phyloP scores from a whole-genome alignment of 2,329 filamentous ascomycete species.

The Xylariales sp. region DNA sequence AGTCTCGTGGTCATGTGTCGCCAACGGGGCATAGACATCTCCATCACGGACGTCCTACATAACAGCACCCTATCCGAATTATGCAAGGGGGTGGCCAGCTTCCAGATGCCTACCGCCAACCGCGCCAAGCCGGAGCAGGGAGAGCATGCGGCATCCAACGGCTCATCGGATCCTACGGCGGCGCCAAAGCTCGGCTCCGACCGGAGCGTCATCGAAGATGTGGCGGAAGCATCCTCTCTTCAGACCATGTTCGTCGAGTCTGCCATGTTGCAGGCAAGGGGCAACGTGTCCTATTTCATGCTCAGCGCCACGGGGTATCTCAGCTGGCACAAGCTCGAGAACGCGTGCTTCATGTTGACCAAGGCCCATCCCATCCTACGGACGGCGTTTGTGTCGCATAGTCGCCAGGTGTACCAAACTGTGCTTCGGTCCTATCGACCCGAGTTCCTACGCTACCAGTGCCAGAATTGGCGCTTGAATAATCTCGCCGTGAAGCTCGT shows the following conservation, averaged over 20 bases:
- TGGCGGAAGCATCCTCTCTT: constrained; percentile 60
- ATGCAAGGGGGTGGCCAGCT: constrained; percentile 51
- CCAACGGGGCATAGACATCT: constrained; percentile 55
- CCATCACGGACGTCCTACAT: constrained; percentile 57
- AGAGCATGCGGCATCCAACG: constrained; percentile 42
- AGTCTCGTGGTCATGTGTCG: constrained; percentile 60
- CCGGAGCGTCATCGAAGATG: constrained; percentile 58
- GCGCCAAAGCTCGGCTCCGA: constrained; percentile 58
- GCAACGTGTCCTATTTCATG: constrained; percentile 61
- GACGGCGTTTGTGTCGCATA: constrained; percentile 63
- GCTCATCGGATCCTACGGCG: constrained; percentile 56
- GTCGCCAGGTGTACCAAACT: constrained; percentile 61
- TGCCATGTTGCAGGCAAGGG: constrained; percentile 57
- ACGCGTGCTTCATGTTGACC: constrained; percentile 58
- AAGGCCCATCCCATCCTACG: constrained; percentile 64
- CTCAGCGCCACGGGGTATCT: constrained; percentile 61
- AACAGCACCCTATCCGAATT: constrained; percentile 59
- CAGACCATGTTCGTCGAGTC: constrained; percentile 63
- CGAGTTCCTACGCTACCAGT: constrained; percentile 58
- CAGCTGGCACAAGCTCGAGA: constrained; percentile 57
- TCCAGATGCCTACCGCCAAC: constrained; percentile 38
- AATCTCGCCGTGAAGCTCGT: constrained; percentile 56
- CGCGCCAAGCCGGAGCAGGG: constrained; percentile 25
- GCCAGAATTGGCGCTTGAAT: constrained; percentile 55
- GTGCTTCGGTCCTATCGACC: constrained; percentile 57